phyloP scores from a whole-genome alignment of 2,329 filamentous ascomycete genomes.

The Xylaria sp. region DNA sequence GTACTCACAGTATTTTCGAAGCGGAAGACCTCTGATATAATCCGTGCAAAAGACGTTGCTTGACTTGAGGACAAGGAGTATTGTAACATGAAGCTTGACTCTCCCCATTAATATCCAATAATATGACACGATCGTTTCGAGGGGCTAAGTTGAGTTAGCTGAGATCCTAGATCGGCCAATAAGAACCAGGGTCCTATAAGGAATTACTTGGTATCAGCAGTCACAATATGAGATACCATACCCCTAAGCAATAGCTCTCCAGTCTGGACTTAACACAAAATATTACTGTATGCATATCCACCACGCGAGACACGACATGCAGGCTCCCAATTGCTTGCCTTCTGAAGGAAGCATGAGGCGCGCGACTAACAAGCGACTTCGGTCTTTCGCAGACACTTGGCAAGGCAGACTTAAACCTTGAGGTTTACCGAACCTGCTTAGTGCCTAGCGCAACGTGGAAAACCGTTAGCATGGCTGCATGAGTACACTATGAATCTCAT shows the following conservation, averaged over 20 bases:
- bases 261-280: conserved; percentile 15
- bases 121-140: conserved; percentile 15
- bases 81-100: conserved; percentile 15
- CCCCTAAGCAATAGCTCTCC: conserved; percentile 21
- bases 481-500: conserved; percentile 18
- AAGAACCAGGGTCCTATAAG: conserved; percentile 6
- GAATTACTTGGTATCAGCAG: conserved; percentile 15
- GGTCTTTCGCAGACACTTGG: conserved; percentile 34
- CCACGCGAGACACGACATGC: conserved; percentile 26
- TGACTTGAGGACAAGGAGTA: conserved; percentile 14
- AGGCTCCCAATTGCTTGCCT: conserved; percentile 21
- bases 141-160: conserved; percentile 33
- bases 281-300: conserved; percentile 31
- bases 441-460: conserved; percentile 26
- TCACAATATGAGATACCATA: conserved; percentile 22
- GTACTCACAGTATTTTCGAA: not conserved
- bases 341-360: conserved; percentile 18
- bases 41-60: conserved; percentile 5
- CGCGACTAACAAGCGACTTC: conserved; percentile 19
- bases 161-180: conserved; percentile 22
- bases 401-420: conserved; percentile 34
- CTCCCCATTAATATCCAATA: conserved; percentile 29
- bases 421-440: conserved; percentile 34
- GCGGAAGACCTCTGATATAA: conserved; percentile 1
- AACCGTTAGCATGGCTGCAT: conserved; percentile 30